Evolutionary conservation across 2,329 filamentous ascomycete genomes (phyloP).

Genomic region (Orbilia oligospora): DNA sequence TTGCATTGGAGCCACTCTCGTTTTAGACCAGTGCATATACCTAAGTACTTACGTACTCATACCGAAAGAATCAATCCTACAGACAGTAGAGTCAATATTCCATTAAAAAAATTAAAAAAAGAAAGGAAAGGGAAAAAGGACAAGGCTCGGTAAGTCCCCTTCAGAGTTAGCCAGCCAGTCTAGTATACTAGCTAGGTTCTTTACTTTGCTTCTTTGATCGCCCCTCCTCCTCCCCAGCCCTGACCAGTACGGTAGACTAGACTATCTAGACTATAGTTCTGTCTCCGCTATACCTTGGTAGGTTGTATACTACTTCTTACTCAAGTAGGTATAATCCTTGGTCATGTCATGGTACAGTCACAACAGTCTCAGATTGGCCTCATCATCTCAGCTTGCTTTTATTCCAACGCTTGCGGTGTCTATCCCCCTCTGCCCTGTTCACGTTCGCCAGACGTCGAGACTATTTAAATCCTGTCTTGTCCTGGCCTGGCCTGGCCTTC

Average conservation of each 20-base stretch:
- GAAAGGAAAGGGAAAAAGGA: not conserved
- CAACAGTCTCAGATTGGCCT: slow-evolving; percentile 16
- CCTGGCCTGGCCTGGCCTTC: slow-evolving; percentile 31
- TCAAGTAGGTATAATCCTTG: not conserved
- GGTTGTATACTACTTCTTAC: not conserved
- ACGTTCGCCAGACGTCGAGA: not conserved
- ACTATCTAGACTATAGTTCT: not conserved
- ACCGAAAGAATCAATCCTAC: too few relatives aligned
- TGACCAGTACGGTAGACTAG: slow-evolving; percentile 6
- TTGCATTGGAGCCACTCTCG: slow-evolving; percentile 25
- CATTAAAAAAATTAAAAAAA: slow-evolving; percentile 3
- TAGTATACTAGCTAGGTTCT: too few relatives aligned
- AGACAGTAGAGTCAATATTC: too few relatives aligned
- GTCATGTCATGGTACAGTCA: not conserved
- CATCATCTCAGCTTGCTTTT: slow-evolving; percentile 13
- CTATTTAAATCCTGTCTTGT: slow-evolving; percentile 42
- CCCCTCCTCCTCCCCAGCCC: slow-evolving; percentile 3
- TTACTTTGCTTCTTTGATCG: slow-evolving; percentile 12
- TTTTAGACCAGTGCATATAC: slow-evolving; percentile 21
- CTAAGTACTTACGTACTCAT: too few relatives aligned
- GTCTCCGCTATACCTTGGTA: not conserved
- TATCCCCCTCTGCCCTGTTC: not conserved
- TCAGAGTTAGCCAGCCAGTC: not conserved
- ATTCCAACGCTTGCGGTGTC: slow-evolving; percentile 6
- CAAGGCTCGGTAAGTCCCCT: slow-evolving; percentile 16